Base-by-base conservation (phyloP, 441 rosid species). In the Jatropha podagrica region DNA sequence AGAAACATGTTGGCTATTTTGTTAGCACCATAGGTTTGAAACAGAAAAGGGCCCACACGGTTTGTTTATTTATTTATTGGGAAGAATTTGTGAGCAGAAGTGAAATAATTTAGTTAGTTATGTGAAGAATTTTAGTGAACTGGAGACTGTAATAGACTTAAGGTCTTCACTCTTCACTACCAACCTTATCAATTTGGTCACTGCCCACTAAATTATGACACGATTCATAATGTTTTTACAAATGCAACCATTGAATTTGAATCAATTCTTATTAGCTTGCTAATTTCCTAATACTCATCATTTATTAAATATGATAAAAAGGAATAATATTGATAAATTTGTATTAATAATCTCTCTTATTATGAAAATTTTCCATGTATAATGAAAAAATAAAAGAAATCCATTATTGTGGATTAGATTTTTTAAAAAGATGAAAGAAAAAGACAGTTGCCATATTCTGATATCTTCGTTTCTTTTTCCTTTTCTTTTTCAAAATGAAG, bases 31-130 rank as follows among this genome's bases (percentile, higher is more conserved):
- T 27, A 59, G 9, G 4, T 2, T 3, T 11, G 8, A 14, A 11
- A 62, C 1, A 32, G 5, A 32, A 37, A 62, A 20, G 65, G 74
- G 41, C 71, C 77, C 77, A 66, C 71, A 44, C 76, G 76, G 69
- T 73, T 51, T 51, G n/a, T 32, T 32, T 32, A 32, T 32, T 32
- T 32, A 32, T 9, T 65, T 55, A 40, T 37, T 41, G 8, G 56
- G 41, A 51, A 38, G 32, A 37, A 64, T 51, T 60, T 18, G 7
- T 5, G 4, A 14, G 41, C 41, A 23, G 6, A 49, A 23, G 12
- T 14, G 20, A 38, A 26, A 48, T 68, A 15, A 49, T 49, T 23
- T 4, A 46, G 56, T 71, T 42, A 71, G 74, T 71, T 72, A 56
- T 12, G 11, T 51, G 56, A 41, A 74, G 48, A 55, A 41, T 66